Evolutionary conservation across 2,329 filamentous ascomycete genomes (phyloP).

Genomic region (Monosporascus sp.): DNA sequence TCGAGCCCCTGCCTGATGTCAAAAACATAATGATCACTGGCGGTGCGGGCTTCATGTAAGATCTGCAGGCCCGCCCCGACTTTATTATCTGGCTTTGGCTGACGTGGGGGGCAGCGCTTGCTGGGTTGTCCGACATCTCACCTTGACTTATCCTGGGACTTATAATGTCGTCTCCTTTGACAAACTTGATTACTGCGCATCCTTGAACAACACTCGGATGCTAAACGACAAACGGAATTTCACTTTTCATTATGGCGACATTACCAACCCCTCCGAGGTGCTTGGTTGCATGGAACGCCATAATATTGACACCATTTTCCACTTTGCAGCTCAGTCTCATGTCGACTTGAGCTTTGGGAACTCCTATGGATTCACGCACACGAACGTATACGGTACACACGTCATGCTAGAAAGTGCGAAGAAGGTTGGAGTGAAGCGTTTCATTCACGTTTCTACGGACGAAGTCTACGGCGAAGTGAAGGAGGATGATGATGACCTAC

Average conservation of each 20-base stretch:
- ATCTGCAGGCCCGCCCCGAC: constrained; percentile 8
- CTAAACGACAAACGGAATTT: constrained; percentile 68
- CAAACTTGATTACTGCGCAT: constrained; percentile 79
- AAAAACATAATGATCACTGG: constrained; percentile 82
- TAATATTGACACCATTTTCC: constrained; percentile 74
- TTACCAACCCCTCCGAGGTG: constrained; percentile 67
- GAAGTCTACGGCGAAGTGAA: constrained; percentile 81
- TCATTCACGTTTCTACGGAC: constrained; percentile 80
- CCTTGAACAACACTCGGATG: constrained; percentile 71
- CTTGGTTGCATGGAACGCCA: constrained; percentile 65
- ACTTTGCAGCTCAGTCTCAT: constrained; percentile 82
- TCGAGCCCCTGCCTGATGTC: constrained; percentile 62
- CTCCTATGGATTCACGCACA: constrained; percentile 75
- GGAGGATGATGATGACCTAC: constrained; percentile 64
- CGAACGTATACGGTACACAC: constrained; percentile 81
- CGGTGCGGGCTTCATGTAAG: constrained; percentile 81
- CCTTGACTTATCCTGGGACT: constrained; percentile 64
- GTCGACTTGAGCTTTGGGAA: constrained; percentile 81
- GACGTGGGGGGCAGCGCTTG: constrained; percentile 54
- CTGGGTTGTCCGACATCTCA: constrained; percentile 77
- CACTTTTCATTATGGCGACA: constrained; percentile 73
- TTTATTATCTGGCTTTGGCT: constrained; percentile 10
- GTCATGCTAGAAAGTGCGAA: constrained; percentile 73
- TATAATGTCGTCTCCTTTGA: constrained; percentile 83
- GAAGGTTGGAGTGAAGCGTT: constrained; percentile 64